Conservation (phyloP, 768 basidiomycete species). For the Sarcodon sp. region DNA sequence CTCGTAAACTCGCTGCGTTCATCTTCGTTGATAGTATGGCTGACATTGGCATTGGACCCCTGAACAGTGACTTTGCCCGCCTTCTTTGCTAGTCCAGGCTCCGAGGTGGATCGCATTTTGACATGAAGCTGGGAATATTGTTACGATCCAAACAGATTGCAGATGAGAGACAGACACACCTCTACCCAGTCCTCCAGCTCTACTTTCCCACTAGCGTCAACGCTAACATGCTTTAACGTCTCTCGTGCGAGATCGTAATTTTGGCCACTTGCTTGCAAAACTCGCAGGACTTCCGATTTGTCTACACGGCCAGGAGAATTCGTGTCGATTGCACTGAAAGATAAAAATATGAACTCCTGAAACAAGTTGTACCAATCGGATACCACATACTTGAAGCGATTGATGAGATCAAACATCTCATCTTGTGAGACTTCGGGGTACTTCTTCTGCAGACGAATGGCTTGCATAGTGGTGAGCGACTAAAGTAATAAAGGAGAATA, state of each 20-base stretch:
- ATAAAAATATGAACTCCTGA: constrained; percentile 4
- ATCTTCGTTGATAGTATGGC: constrained; percentile 96
- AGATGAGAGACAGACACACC: constrained; percentile 34
- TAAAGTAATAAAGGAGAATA: neutral
- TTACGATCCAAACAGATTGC: constrained; percentile 6
- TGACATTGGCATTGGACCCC: constrained; percentile 90
- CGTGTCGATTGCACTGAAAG: constrained; percentile 51
- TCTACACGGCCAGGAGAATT: constrained; percentile 76
- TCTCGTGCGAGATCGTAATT: constrained; percentile 85
- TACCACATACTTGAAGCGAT: constrained; percentile 81
- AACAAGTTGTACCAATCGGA: neutral
- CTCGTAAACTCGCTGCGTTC: constrained; percentile 94
- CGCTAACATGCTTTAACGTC: constrained; percentile 85
- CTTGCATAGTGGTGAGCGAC: constrained; percentile 42
- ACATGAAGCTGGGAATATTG: neutral
- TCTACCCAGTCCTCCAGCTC: constrained; percentile 99
- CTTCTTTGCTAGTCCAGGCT: constrained; percentile 39
- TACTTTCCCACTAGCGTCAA: constrained; percentile 91
- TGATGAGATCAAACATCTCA: constrained; percentile 91
- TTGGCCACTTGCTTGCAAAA: constrained; percentile 68
- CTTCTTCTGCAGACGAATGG: constrained; percentile 80
- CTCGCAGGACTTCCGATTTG: constrained; percentile 70
- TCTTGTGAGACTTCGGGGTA: constrained; percentile 85
- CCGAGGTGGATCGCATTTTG: constrained; percentile 4
- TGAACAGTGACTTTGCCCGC: constrained; percentile 90